Evolutionary conservation across 2,329 filamentous ascomycete species (phyloP), one percentile per base, ranked within the genome.

Genomic region (Exophiala bonariae): DNA sequence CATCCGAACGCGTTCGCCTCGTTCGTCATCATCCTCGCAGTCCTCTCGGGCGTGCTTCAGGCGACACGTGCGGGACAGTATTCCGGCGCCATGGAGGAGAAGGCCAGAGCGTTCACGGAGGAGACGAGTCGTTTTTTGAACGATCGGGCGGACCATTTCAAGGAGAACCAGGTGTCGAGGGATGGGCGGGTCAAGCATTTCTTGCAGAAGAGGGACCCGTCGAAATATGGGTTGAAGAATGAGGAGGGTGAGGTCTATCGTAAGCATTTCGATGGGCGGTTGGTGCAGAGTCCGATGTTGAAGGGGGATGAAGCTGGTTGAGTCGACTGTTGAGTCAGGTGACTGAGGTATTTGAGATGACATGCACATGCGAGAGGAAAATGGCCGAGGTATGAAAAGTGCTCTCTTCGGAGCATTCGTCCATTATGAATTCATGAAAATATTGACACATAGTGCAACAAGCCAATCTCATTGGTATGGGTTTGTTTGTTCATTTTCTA

Each of bases 1-100:
- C 87, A 86, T 49, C 95, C 96, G 62, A 81, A 83, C 33, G 78
- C 83, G 10, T 97, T 97, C 63, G 80, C 85, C 6, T 73, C 80
- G 4, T 67, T 95, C n/a, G 71, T 97, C 5, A 70, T 89, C 22
- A 68, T 84, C 3, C 75, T 90, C 28, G 80, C 87, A 10, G 70
- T 86, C 9, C 67, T 91, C 9, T 89, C 85, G 1, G 83, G 83
- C 14, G 77, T 89, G 50, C 78, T 83, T 9, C 89, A 96, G 66
- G 82, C 83, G 28, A 83, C 81, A 3, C 77, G 87, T 52, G 85
- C 87, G 10, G 83, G 79, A 32, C 76, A 78, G 23, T 77, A 80
- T 46, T 81, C 83, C 2, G 69, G 76, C 7, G 78, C 76, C 20
- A 75, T 89, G 36, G 69, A 91, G 35, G 84, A 84, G 59, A 74